phyloP scores from a whole-genome alignment of 805 yeast species.

The Ogataea pini region DNA sequence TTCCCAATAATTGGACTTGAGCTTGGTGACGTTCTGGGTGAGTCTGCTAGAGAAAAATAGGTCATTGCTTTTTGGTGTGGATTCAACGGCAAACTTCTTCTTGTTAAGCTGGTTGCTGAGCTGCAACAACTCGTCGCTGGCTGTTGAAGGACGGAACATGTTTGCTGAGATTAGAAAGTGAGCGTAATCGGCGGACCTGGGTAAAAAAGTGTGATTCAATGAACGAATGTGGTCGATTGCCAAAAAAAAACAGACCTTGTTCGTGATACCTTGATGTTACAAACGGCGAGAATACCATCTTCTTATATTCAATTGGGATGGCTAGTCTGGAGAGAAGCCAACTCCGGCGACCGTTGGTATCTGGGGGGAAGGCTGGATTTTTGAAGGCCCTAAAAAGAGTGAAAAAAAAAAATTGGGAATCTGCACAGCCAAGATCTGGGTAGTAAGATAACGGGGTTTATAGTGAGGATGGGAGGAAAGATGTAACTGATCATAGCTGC shows the following conservation, averaged over 20 bases:
- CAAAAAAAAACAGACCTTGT: background rate
- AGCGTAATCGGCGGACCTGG: background rate
- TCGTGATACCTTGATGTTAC: no score
- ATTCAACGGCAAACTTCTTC: conserved; percentile 1
- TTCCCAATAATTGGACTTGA: conserved; percentile 39
- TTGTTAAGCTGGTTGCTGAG: conserved; percentile 14
- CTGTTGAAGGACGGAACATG: background rate
- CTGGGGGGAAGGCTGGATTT: conserved; percentile 5
- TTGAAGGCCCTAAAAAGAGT: background rate
- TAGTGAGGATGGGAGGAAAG: background rate
- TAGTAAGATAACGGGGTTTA: background rate
- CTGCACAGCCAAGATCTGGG: conserved; percentile 7
- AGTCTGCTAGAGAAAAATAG: conserved; percentile 10
- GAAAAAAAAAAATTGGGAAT: background rate
- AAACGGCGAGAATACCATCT: background rate
- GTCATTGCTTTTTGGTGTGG: background rate
- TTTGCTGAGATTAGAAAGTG: background rate
- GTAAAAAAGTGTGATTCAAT: background rate
- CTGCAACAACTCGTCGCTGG: conserved; percentile 13
- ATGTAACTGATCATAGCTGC: no score
- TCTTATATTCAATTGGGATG: background rate
- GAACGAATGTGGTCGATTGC: conserved; percentile 7
- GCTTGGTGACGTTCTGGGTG: conserved; percentile 20
- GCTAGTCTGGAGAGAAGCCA: conserved; percentile 1
- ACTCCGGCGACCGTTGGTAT: background rate